Conservation (phyloP, 2,329 filamentous ascomycete genomes). For the Kalaharituber pfeilii region DNA sequence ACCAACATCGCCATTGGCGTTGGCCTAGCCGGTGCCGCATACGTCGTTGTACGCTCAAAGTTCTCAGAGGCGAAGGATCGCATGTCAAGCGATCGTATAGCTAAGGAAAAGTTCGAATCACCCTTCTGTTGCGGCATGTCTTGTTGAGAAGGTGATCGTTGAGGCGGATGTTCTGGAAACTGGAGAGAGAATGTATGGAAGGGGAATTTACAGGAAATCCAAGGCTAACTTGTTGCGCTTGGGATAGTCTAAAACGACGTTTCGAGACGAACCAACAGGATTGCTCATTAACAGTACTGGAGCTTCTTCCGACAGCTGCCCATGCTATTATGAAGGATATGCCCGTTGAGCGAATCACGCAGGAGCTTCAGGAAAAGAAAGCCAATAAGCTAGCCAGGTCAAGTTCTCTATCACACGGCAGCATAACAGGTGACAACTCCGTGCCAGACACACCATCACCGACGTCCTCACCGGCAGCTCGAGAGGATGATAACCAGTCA, state of each 20-base stretch:
- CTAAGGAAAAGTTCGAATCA: constrained; percentile 71
- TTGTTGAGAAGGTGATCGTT: background rate
- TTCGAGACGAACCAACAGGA: constrained; percentile 99
- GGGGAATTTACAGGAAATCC: background rate
- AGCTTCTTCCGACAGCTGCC: constrained; percentile 77
- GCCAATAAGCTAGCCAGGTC: constrained; percentile 35
- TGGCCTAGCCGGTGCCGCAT: constrained; percentile 74
- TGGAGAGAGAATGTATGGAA: background rate
- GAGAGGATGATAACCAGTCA: constrained; percentile 30
- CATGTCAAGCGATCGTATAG: constrained; percentile 89
- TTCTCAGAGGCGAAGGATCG: constrained; percentile 85
- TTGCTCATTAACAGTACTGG: constrained; percentile 95
- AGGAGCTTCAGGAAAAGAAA: constrained; percentile 89
- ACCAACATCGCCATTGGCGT: constrained; percentile 76
- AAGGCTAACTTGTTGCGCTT: constrained; percentile 8
- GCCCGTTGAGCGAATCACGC: constrained; percentile 80
- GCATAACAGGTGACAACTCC: constrained; percentile 6
- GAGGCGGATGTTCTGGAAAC: background rate
- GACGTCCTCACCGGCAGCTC: constrained; percentile 34
- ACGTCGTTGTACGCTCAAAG: constrained; percentile 82
- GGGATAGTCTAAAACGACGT: constrained; percentile 62
- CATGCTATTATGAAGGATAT: constrained; percentile 74
- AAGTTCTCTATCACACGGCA: background rate
- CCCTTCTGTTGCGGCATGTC: background rate
- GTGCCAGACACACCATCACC: constrained; percentile 1